Evolutionary conservation across 2,329 filamentous ascomycete genomes (phyloP).

Genomic region (Ilyonectria mors-panacis): DNA sequence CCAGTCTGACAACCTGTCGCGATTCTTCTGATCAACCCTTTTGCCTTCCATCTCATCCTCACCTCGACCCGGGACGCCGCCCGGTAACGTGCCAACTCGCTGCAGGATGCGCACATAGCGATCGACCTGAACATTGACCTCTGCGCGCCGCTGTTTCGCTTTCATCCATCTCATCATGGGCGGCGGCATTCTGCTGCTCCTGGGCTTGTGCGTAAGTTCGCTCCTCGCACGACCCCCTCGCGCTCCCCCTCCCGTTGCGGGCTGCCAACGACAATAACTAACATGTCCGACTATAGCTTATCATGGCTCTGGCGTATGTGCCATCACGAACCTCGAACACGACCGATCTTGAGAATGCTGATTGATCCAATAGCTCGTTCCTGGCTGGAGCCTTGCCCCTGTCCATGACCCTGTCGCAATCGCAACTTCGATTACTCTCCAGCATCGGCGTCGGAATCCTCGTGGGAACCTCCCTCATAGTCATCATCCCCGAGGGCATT

Average conservation of each 20-base stretch:
- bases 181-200: slow-evolving; percentile 57
- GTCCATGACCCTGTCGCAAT: slow-evolving; percentile 87
- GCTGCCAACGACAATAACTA: slow-evolving; percentile 35
- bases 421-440: slow-evolving; percentile 90
- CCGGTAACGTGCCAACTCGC: slow-evolving; percentile 3
- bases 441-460: slow-evolving; percentile 94
- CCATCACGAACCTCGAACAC: slow-evolving; percentile 24
- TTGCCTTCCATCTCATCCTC: slow-evolving; percentile 30
- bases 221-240: slow-evolving; percentile 7
- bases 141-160: slow-evolving; percentile 30
- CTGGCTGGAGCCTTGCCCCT: slow-evolving; percentile 92
- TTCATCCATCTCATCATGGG: slow-evolving; percentile 52
- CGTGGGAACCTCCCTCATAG: slow-evolving; percentile 94
- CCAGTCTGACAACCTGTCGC: slow-evolving; percentile 41
- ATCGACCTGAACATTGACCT: slow-evolving; percentile 24
- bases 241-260: background rate
- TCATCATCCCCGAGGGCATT: slow-evolving; percentile 97
- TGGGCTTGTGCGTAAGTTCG: slow-evolving; percentile 58
- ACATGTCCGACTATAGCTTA: slow-evolving; percentile 56
- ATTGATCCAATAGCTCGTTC: slow-evolving; percentile 78
- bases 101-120: slow-evolving; percentile 46
- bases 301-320: slow-evolving; percentile 73
- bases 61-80: slow-evolving; percentile 19
- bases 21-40: slow-evolving; percentile 38
- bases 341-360: slow-evolving; percentile 37